Conservation (phyloP, 2,329 filamentous ascomycete species). For the Harringtonia lauricola region DNA sequence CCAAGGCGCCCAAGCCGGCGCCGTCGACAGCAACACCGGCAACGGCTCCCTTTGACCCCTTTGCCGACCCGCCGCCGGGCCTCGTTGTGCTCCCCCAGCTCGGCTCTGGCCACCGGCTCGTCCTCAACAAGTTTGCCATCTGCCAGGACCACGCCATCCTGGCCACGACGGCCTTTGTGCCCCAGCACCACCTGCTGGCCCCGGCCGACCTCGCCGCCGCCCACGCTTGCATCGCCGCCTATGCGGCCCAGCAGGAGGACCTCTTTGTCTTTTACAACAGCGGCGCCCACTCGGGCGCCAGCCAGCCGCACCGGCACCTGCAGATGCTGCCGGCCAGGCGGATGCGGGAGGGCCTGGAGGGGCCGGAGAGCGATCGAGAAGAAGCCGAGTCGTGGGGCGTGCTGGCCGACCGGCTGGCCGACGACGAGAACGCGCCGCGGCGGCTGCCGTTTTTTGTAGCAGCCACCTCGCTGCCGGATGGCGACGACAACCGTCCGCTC, state of each 20-base stretch:
- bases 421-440: background rate
- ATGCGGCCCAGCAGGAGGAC: slow-evolving; percentile 24
- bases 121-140: slow-evolving; percentile 67
- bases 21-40: background rate
- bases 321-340: slow-evolving; percentile 56
- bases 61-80: slow-evolving; percentile 45
- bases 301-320: slow-evolving; percentile 60
- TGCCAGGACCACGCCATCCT: slow-evolving; percentile 64
- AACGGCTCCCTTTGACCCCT: slow-evolving; percentile 41
- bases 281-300: slow-evolving; percentile 56
- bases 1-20: slow-evolving; percentile 31
- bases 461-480: background rate
- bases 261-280: slow-evolving; percentile 63
- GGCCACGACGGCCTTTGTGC: slow-evolving; percentile 49
- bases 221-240: slow-evolving; percentile 49
- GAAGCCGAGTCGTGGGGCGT: slow-evolving; percentile 38
- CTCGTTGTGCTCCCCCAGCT: slow-evolving; percentile 41
- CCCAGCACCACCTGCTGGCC: slow-evolving; percentile 55
- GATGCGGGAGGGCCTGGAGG: slow-evolving; percentile 44
- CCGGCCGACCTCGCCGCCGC: slow-evolving; percentile 48
- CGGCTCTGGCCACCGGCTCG: slow-evolving; percentile 41
- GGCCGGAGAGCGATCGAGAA: slow-evolving; percentile 7
- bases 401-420: slow-evolving; percentile 27
- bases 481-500: background rate
- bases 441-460: slow-evolving; percentile 9